Conservation (phyloP, 129 eudicot species). For the Silybum marianum region DNA sequence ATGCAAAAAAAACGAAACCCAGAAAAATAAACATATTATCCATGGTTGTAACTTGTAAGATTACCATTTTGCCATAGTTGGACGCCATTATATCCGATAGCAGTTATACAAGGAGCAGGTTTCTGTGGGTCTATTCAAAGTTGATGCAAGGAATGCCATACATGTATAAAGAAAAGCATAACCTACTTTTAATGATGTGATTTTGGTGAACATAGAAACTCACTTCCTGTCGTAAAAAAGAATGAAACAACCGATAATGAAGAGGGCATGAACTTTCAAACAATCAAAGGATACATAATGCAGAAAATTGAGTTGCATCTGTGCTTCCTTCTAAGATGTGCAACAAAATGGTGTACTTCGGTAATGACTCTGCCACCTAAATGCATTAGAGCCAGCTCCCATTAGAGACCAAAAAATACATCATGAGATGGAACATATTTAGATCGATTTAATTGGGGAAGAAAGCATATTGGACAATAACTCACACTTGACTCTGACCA, state of each 20-base stretch:
- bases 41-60: background rate
- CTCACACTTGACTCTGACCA: slow-evolving; percentile 65
- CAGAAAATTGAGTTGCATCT: slow-evolving; percentile 76
- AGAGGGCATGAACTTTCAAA: background rate
- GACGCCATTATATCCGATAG: slow-evolving; percentile 81
- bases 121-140: slow-evolving; percentile 68
- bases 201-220: background rate
- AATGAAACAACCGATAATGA: background rate
- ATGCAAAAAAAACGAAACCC: background rate
- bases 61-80: slow-evolving; percentile 83
- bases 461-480: slow-evolving; percentile 1
- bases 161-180: background rate
- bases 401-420: slow-evolving; percentile 11
- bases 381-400: slow-evolving; percentile 28
- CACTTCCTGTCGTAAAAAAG: background rate
- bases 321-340: slow-evolving; percentile 72
- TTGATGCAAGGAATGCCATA: slow-evolving; percentile 42
- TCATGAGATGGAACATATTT: slow-evolving; percentile 19
- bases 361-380: slow-evolving; percentile 71
- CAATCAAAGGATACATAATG: slow-evolving; percentile 74
- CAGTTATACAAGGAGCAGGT: slow-evolving; percentile 76
- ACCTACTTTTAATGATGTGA: slow-evolving; percentile 2
- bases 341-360: slow-evolving; percentile 78
- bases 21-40: background rate
- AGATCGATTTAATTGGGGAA: background rate